These are phyloP conservation scores for Podosphaera xanthii DNA, from an alignment of 2,329 filamentous ascomycete species.

Conservation along the genomic window DNA sequence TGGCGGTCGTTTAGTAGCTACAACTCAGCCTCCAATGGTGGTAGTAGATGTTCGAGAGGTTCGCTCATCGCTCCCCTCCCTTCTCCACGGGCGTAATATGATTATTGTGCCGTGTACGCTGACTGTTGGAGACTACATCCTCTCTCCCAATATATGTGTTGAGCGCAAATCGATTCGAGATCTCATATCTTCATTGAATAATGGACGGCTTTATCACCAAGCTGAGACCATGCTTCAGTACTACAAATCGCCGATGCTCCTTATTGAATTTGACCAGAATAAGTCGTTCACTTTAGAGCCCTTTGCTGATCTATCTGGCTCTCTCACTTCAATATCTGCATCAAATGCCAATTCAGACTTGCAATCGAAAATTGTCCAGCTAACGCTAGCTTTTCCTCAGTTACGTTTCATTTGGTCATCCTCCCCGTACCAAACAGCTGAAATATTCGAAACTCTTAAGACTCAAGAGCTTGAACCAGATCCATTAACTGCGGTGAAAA, in stretches of 20 bases:
- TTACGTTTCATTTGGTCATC: slow-evolving; percentile 86
- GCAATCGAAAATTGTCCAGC: slow-evolving; percentile 74
- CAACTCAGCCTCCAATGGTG: slow-evolving; percentile 67
- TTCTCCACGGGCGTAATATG: slow-evolving; percentile 75
- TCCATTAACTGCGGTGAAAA: slow-evolving; percentile 62
- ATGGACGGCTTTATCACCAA: slow-evolving; percentile 79
- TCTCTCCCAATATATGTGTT: slow-evolving; percentile 76
- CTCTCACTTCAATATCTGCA: slow-evolving; percentile 37
- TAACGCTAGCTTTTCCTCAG: slow-evolving; percentile 77
- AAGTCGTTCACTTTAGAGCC: slow-evolving; percentile 90
- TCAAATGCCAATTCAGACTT: slow-evolving; percentile 45
- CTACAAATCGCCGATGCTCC: slow-evolving; percentile 71
- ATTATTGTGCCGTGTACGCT: slow-evolving; percentile 83
- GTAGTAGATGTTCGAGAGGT: slow-evolving; percentile 95
- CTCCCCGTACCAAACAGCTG: slow-evolving; percentile 83
- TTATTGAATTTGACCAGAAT: slow-evolving; percentile 95
- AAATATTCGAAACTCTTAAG: slow-evolving; percentile 90
- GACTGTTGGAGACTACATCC: slow-evolving; percentile 87
- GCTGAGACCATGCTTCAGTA: slow-evolving; percentile 85
- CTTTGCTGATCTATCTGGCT: slow-evolving; percentile 42
- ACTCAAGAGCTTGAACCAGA: slow-evolving; percentile 77
- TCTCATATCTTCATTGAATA: slow-evolving; percentile 73
- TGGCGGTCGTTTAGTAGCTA: slow-evolving; percentile 63
- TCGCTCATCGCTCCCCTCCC: slow-evolving; percentile 70
- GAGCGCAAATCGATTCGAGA: slow-evolving; percentile 88